Percentiles rank a stretch among this genome's conserved stretches.
Evolutionary conservation across 257 asterid genomes (phyloP).

Genomic region (Cynanchum wilfordii): DNA sequence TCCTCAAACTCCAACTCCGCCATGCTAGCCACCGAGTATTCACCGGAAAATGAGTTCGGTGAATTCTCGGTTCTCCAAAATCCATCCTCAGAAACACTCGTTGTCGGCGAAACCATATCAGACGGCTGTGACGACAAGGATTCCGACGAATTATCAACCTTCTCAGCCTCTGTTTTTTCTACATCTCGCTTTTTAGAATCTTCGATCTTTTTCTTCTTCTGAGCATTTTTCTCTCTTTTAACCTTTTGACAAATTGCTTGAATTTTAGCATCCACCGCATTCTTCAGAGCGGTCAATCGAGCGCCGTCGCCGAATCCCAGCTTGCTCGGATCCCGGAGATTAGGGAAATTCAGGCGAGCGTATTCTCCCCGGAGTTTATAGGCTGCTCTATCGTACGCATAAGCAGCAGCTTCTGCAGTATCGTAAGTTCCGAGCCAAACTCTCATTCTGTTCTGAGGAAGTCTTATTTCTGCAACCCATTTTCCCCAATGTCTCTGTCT

Average conservation of each 20-base stretch:
- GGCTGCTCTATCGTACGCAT: conserved; percentile 90
- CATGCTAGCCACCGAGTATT: conserved; percentile 24
- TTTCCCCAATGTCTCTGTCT: conserved; percentile 99
- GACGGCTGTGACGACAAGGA: conserved; percentile 9
- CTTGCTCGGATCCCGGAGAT: conserved; percentile 49
- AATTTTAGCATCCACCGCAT: conserved; percentile 82
- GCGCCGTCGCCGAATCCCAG: conserved; percentile 54
- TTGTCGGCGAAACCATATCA: conserved; percentile 31
- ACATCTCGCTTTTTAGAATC: background rate
- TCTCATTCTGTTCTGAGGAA: conserved; percentile 85
- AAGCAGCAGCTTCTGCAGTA: conserved; percentile 91
- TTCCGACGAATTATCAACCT: conserved; percentile 27
- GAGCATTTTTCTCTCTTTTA: conserved; percentile 39
- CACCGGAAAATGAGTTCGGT: conserved; percentile 32
- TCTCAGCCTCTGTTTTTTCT: conserved; percentile 13
- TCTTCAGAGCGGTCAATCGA: conserved; percentile 48
- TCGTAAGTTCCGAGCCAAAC: conserved; percentile 98
- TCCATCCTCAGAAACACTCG: conserved; percentile 50
- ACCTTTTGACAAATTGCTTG: conserved; percentile 77
- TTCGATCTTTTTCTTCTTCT: conserved; percentile 21
- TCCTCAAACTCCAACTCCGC: conserved; percentile 43
- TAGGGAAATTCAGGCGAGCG: conserved; percentile 80
- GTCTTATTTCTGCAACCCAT: conserved; percentile 95
- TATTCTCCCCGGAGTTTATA: conserved; percentile 95
- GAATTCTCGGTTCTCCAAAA: conserved; percentile 44